These are phyloP conservation scores for Hymenoscyphus occultus DNA, from an alignment of 2,329 filamentous ascomycete genomes.

Conservation along the genomic window DNA sequence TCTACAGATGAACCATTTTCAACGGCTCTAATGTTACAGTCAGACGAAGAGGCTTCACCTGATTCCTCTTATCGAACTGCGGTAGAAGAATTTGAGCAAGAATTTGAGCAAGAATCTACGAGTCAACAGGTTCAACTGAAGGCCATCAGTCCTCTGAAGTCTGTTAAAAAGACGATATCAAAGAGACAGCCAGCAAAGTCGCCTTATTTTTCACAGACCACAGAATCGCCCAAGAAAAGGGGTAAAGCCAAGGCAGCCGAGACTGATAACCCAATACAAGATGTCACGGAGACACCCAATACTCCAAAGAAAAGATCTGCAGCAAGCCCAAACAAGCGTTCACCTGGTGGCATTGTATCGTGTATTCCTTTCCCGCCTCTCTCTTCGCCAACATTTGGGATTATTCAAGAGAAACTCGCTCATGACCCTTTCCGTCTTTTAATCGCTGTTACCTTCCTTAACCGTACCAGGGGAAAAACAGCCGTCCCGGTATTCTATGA, in stretches of 20 bases:
- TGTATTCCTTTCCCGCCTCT: constrained; percentile 66
- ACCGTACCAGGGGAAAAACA: constrained; percentile 69
- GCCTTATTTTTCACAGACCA: constrained; percentile 31
- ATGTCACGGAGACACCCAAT: constrained; percentile 1
- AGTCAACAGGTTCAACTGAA: background rate
- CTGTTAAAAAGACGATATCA: constrained; percentile 16
- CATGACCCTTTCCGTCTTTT: constrained; percentile 76
- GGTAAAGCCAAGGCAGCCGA: constrained; percentile 14
- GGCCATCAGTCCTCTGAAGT: background rate
- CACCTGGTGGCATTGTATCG: constrained; percentile 41
- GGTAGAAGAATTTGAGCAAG: background rate
- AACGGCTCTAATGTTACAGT: background rate
- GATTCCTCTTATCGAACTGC: background rate
- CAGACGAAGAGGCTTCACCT: background rate
- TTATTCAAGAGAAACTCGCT: constrained; percentile 79
- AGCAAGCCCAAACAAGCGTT: constrained; percentile 22
- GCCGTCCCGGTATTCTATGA: constrained; percentile 74
- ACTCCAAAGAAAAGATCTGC: constrained; percentile 9
- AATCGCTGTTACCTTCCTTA: constrained; percentile 80
- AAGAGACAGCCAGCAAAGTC: constrained; percentile 32
- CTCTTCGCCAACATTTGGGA: constrained; percentile 61
- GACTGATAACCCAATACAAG: background rate
- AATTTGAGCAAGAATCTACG: background rate
- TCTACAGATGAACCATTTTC: background rate
- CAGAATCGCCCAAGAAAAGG: constrained; percentile 10